Evolutionary conservation across 1,139 yeast species (phyloP).

Genomic region (Yamadazyma aaseri): DNA sequence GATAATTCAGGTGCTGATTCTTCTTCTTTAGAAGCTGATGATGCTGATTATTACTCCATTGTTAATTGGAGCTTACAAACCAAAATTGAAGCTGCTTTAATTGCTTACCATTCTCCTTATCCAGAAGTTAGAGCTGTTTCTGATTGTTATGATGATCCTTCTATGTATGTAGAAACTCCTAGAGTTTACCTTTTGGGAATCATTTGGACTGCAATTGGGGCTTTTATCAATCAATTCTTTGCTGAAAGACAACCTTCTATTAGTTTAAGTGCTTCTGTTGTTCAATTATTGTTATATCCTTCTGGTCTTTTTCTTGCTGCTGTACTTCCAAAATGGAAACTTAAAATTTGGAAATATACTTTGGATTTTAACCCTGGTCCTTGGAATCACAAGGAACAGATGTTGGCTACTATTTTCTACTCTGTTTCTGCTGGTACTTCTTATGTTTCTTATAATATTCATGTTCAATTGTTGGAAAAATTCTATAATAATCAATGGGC

Average conservation of each 20-base stretch:
- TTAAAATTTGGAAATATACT: constrained; percentile 21
- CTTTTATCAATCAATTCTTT: constrained; percentile 58
- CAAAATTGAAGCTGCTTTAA: constrained; percentile 45
- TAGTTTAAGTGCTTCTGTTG: constrained; percentile 38
- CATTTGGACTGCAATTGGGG: constrained; percentile 51
- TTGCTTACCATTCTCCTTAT: constrained; percentile 59
- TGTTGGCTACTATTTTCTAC: constrained; percentile 45
- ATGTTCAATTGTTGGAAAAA: constrained; percentile 40
- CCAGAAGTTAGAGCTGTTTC: constrained; percentile 64
- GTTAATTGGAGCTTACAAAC: constrained; percentile 30
- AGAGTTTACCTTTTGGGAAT: constrained; percentile 55
- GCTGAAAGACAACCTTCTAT: constrained; percentile 54
- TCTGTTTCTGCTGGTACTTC: constrained; percentile 44
- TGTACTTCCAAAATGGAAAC: constrained; percentile 35
- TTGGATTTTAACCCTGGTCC: constrained; percentile 41
- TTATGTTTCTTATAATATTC: constrained; percentile 40
- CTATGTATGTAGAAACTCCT: constrained; percentile 51
- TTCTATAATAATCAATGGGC: constrained; percentile 47
- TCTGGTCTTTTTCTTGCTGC: constrained; percentile 19
- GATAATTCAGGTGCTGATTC: constrained; percentile 30
- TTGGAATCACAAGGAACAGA: constrained; percentile 68
- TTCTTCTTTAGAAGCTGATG: constrained; percentile 45
- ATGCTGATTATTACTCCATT: constrained; percentile 30
- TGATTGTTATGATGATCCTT: constrained; percentile 53
- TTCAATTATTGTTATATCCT: constrained; percentile 36